Conservation (phyloP, 179 eudicot genomes). For the Silene coronaria region DNA sequence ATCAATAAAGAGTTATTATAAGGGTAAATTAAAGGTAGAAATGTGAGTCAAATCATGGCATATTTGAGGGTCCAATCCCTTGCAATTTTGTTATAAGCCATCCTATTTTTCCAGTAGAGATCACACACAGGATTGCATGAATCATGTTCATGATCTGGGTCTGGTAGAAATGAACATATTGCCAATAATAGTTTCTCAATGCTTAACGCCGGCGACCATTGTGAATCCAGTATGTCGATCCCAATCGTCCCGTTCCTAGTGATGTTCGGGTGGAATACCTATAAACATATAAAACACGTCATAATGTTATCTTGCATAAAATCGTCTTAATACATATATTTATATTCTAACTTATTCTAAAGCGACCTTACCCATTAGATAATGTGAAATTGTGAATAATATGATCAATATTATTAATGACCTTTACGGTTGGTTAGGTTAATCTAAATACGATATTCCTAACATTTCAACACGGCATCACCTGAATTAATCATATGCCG, state of each 20-base stretch:
- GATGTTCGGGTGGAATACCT: conserved; percentile 25
- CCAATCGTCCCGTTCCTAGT: conserved; percentile 12
- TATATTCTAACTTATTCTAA: neutral
- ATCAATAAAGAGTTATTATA: no score
- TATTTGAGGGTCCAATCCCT: conserved; percentile 26
- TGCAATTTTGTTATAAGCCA: conserved; percentile 18
- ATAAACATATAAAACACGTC: neutral
- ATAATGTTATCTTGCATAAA: neutral
- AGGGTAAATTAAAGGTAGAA: no score
- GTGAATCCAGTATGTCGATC: neutral
- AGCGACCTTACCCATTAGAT: neutral
- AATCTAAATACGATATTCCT: no score
- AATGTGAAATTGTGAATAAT: no score
- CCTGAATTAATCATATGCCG: neutral
- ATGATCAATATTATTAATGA: neutral
- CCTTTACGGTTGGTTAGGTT: no score
- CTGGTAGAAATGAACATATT: conserved; percentile 17
- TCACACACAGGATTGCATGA: conserved; percentile 17
- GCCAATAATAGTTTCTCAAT: conserved; percentile 10
- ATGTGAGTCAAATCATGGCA: conserved; percentile 16
- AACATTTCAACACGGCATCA: no score
- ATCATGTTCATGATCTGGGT: conserved; percentile 17
- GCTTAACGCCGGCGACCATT: conserved; percentile 12
- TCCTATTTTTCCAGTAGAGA: conserved; percentile 21
- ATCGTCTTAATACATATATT: no score